Evolutionary conservation across 2,329 filamentous ascomycete genomes (phyloP).

Genomic region (Fusarium nurragi): DNA sequence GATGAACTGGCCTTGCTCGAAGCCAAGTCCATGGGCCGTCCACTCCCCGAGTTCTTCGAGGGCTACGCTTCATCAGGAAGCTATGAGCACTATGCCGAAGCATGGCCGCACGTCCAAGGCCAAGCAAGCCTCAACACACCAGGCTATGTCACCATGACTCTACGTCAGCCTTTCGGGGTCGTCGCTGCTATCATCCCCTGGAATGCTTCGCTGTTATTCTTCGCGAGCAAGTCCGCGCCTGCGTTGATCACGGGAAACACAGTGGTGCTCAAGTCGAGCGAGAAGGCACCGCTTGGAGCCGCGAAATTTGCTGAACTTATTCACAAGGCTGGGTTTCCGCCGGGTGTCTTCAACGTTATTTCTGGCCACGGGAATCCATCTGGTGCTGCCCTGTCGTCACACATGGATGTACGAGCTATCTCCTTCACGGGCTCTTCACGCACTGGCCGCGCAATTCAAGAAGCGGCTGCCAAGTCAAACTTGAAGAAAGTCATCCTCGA

Average conservation of each 20-base stretch:
- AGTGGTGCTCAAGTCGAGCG: conserved; percentile 32
- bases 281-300: conserved; percentile 33
- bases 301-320: conserved; percentile 61
- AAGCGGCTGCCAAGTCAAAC: conserved; percentile 70
- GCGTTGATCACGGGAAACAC: conserved; percentile 37
- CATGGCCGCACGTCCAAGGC: conserved; percentile 54
- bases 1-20: conserved; percentile 52
- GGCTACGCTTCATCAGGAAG: conserved; percentile 53
- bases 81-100: conserved; percentile 56
- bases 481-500: conserved; percentile 73
- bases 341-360: conserved; percentile 78
- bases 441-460: conserved; percentile 78
- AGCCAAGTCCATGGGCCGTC: conserved; percentile 35
- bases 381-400: conserved; percentile 72
- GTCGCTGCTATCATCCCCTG: conserved; percentile 67
- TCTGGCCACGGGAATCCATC: conserved; percentile 75
- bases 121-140: conserved; percentile 59
- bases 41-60: conserved; percentile 24
- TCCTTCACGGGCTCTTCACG: conserved; percentile 80
- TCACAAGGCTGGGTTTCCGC: conserved; percentile 76
- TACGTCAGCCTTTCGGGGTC: conserved; percentile 62
- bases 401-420: conserved; percentile 76
- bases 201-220: conserved; percentile 61
- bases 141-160: conserved; percentile 56
- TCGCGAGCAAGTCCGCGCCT: conserved; percentile 52